Evolutionary conservation across 2,329 filamentous ascomycete genomes (phyloP).

Genomic region (Colletotrichum salicis): DNA sequence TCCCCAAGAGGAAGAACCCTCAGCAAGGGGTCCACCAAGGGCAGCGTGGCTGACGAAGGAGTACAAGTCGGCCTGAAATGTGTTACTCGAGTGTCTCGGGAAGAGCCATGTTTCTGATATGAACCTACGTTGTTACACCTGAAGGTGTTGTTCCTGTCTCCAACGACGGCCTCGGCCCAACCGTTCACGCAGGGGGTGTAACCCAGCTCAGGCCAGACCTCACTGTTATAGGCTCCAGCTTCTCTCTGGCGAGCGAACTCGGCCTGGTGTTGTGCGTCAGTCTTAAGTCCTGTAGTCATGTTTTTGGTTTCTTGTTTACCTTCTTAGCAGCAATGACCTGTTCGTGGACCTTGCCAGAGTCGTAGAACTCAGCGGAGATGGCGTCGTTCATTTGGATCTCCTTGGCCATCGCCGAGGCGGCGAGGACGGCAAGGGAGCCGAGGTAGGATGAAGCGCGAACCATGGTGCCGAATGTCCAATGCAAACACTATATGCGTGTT

Average conservation of each 20-base stretch:
- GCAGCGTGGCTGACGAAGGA: slow-evolving; percentile 65
- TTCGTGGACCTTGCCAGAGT: slow-evolving; percentile 34
- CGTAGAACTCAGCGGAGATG: slow-evolving; percentile 35
- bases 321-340: slow-evolving; percentile 36
- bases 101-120: not conserved
- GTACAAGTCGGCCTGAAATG: slow-evolving; percentile 57
- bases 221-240: slow-evolving; percentile 43
- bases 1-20: slow-evolving; percentile 56
- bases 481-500: not conserved
- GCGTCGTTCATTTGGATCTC: slow-evolving; percentile 33
- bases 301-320: not conserved
- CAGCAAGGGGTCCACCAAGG: slow-evolving; percentile 56
- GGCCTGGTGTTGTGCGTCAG: slow-evolving; percentile 1
- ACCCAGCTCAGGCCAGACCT: slow-evolving; percentile 49
- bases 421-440: slow-evolving; percentile 35
- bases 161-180: slow-evolving; percentile 54
- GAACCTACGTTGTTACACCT: slow-evolving; percentile 55
- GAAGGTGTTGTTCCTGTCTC: slow-evolving; percentile 59
- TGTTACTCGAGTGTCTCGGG: not conserved
- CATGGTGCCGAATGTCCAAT: slow-evolving; percentile 28
- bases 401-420: slow-evolving; percentile 35
- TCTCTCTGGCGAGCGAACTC: slow-evolving; percentile 33
- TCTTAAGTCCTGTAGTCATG: not conserved
- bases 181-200: slow-evolving; percentile 55
- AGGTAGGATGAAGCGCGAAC: slow-evolving; percentile 33